A percentile compares a stretch with the other conserved stretches of the same genome.
These are phyloP conservation scores for Calocybe gangraenosa DNA, from an alignment of 768 basidiomycete species.

Conservation along the genomic window DNA sequence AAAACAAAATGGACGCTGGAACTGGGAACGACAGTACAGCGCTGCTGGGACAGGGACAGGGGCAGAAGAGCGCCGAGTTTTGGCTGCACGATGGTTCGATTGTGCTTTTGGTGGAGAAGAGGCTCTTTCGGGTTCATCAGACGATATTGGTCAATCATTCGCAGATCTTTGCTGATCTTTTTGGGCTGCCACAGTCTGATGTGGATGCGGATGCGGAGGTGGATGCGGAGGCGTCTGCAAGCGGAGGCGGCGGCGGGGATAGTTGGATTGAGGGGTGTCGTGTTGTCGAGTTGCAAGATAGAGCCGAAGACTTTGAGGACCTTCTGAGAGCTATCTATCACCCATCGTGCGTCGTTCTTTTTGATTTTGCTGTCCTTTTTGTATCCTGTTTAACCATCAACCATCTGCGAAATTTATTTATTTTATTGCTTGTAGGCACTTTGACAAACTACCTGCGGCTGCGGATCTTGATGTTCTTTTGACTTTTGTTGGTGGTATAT, in stretches of 20 bases:
- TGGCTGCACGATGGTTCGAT: constrained; percentile 47
- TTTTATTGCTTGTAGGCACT: constrained; percentile 22
- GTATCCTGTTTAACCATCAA: neutral
- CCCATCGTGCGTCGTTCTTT: constrained; percentile 30
- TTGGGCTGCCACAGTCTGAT: constrained; percentile 53
- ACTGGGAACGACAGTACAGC: too few species aligned
- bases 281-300: constrained; percentile 47
- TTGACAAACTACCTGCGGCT: constrained; percentile 28
- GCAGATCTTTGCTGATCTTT: constrained; percentile 61
- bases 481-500: constrained; percentile 44
- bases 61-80: constrained; percentile 23
- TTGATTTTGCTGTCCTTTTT: neutral
- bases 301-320: constrained; percentile 41
- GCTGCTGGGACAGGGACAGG: too few species aligned
- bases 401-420: too few species aligned
- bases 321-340: constrained; percentile 51
- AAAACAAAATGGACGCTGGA: too few species aligned
- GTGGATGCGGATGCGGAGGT: constrained; percentile 22
- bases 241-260: too few species aligned
- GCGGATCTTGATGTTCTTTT: constrained; percentile 43
- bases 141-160: constrained; percentile 50
- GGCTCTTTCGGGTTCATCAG: constrained; percentile 41
- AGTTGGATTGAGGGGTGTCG: constrained; percentile 42
- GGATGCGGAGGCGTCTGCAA: constrained; percentile 23
- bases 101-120: constrained; percentile 33